A percentile compares a stretch with the other conserved stretches of the same genome.
Conservation (phyloP, 495 filamentous ascomycete species). For the Amniculicola lignicola region DNA sequence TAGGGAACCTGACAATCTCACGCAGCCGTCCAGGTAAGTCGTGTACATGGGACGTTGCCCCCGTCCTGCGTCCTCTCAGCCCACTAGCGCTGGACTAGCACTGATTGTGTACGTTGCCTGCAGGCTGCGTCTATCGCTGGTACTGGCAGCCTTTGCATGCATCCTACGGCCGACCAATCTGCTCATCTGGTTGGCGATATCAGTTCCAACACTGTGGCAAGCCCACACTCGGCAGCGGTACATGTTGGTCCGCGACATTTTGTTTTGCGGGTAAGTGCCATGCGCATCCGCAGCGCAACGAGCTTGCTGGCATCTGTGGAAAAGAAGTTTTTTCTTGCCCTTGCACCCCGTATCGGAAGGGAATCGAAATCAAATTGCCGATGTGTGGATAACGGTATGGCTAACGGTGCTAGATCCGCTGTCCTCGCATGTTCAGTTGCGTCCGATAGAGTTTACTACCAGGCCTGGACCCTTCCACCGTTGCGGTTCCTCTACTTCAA, state of each 20-base stretch:
- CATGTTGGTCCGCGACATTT: slow-evolving; percentile 58
- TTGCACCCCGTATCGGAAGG: no score
- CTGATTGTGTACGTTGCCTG: not conserved
- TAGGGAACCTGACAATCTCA: slow-evolving; percentile 21
- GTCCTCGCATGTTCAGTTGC: slow-evolving; percentile 61
- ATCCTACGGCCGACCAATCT: slow-evolving; percentile 87
- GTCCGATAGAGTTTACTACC: slow-evolving; percentile 81
- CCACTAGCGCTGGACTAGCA: slow-evolving; percentile 15
- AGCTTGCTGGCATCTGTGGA: not conserved
- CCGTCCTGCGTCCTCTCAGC: slow-evolving; percentile 1
- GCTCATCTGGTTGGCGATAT: slow-evolving; percentile 72
- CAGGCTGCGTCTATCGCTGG: slow-evolving; percentile 65
- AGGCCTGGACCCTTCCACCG: slow-evolving; percentile 84
- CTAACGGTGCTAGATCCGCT: slow-evolving; percentile 43
- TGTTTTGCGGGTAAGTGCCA: slow-evolving; percentile 63
- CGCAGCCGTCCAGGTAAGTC: slow-evolving; percentile 16
- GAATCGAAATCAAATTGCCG: slow-evolving; percentile 7
- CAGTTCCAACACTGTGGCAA: slow-evolving; percentile 47
- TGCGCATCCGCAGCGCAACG: not conserved
- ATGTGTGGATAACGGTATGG: no score
- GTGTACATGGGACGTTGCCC: not conserved
- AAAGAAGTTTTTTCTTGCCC: not conserved
- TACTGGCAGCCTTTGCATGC: slow-evolving; percentile 77
- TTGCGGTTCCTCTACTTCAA: slow-evolving; percentile 91
- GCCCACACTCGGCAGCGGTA: slow-evolving; percentile 47